Conservation (phyloP, 106 monocot species). For the Xerophyta viscosa region DNA sequence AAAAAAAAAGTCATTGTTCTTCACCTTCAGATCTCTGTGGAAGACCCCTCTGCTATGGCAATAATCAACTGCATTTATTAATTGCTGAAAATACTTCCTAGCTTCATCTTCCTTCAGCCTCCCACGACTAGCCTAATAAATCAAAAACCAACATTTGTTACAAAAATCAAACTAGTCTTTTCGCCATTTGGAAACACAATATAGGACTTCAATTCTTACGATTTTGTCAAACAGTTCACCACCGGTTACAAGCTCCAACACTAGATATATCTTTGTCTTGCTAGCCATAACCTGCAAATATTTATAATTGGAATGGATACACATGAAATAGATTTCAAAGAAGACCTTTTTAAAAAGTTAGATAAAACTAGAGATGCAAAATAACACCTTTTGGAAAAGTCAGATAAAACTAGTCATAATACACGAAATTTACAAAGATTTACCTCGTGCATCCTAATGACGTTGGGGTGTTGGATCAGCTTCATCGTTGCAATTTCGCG, state of each 20-base stretch:
- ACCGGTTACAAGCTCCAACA: conserved; percentile 75
- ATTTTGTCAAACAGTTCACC: conserved; percentile 94
- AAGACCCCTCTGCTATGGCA: conserved; percentile 96
- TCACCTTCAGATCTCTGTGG: conserved; percentile 96
- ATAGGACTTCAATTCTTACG: conserved; percentile 34
- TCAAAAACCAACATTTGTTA: no score
- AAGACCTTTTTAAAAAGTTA: no score
- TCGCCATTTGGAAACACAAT: no score
- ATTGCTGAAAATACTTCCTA: conserved; percentile 89
- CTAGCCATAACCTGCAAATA: conserved; percentile 93
- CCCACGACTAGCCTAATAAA: conserved; percentile 50
- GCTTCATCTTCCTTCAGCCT: conserved; percentile 89
- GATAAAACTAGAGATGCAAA: no score
- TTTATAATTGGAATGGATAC: no score
- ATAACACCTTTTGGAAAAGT: no score
- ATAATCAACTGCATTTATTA: conserved; percentile 90
- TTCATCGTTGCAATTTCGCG: conserved; percentile 94
- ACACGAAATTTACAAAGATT: no score
- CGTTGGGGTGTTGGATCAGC: conserved; percentile 75
- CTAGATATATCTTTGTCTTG: conserved; percentile 89
- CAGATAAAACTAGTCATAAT: no score
- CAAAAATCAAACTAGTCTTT: no score
- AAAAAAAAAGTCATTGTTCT: no score
- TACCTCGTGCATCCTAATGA: conserved; percentile 75
- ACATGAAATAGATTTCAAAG: no score